Conservation (phyloP, 2,329 filamentous ascomycete species). For the Colletotrichum tropicicola region DNA sequence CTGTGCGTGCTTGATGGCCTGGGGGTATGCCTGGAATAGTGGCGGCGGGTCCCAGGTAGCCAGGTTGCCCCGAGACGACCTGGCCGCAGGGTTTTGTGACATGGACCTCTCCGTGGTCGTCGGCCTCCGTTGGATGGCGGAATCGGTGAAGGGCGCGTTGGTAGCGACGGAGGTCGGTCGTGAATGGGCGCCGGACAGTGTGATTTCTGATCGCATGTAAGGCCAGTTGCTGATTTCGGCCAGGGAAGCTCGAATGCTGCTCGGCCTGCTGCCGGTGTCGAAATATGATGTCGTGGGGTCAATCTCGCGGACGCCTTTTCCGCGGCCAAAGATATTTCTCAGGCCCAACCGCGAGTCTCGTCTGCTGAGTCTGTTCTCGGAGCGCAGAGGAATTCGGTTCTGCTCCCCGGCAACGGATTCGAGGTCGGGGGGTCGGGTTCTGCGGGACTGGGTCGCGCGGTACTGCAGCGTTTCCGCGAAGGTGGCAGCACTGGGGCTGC, state of each 20-base stretch:
- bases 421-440: slow-evolving; percentile 50
- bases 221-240: slow-evolving; percentile 56
- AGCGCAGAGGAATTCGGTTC: slow-evolving; percentile 52
- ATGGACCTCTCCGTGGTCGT: slow-evolving; percentile 19
- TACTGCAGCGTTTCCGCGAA: slow-evolving; percentile 39
- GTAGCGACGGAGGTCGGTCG: slow-evolving; percentile 13
- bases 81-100: slow-evolving; percentile 11
- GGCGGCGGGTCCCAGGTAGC: slow-evolving; percentile 75
- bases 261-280: slow-evolving; percentile 43
- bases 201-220: slow-evolving; percentile 35
- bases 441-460: slow-evolving; percentile 42
- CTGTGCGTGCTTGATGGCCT: slow-evolving; percentile 79
- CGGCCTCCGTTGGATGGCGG: slow-evolving; percentile 9
- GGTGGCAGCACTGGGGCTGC: slow-evolving; percentile 14
- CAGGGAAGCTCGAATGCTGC: slow-evolving; percentile 55
- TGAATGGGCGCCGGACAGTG: slow-evolving; percentile 1
- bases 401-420: slow-evolving; percentile 36
- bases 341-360: slow-evolving; percentile 63
- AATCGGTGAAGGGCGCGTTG: slow-evolving; percentile 21
- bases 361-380: slow-evolving; percentile 49
- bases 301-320: slow-evolving; percentile 46
- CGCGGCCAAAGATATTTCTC: slow-evolving; percentile 59
- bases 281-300: slow-evolving; percentile 41
- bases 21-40: slow-evolving; percentile 87
- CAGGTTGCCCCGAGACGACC: slow-evolving; percentile 41